Percentiles rank a stretch among this genome's conserved stretches.
These are phyloP conservation scores for Fennellomyces sp. DNA, from an alignment of 371 early-diverging fungal species.

Conservation along the genomic window DNA sequence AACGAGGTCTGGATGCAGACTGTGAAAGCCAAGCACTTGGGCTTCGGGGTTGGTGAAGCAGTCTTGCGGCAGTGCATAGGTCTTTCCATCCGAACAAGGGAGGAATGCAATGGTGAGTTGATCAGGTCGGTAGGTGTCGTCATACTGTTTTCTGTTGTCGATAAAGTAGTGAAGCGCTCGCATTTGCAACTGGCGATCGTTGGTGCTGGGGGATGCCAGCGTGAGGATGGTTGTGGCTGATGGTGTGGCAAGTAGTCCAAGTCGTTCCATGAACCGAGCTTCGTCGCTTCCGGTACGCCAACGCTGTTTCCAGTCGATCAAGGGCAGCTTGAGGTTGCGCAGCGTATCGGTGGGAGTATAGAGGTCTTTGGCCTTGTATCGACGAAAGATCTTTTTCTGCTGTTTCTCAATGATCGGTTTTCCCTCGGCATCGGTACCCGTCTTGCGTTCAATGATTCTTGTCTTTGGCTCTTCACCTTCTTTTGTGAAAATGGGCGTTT, in stretches of 20 bases:
- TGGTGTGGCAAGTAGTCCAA: conserved; percentile 68
- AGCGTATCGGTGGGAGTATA: conserved; percentile 72
- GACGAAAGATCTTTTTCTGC: conserved; percentile 26
- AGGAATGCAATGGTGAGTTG: conserved; percentile 62
- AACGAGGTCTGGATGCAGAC: conserved; percentile 61
- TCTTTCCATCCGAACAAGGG: conserved; percentile 55
- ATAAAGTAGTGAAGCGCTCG: conserved; percentile 72
- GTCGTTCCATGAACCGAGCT: conserved; percentile 62
- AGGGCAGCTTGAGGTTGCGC: conserved; percentile 63
- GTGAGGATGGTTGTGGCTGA: conserved; percentile 57
- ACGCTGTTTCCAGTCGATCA: conserved; percentile 70
- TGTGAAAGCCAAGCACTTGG: conserved; percentile 67
- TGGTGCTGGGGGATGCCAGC: conserved; percentile 48
- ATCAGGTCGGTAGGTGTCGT: conserved; percentile 40
- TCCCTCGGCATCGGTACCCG: conserved; percentile 15
- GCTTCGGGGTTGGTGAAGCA: conserved; percentile 69
- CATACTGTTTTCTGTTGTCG: conserved; percentile 70
- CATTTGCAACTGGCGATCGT: conserved; percentile 36
- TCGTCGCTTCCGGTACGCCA: conserved; percentile 59
- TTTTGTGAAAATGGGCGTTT: conserved; percentile 74
- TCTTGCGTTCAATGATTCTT: conserved; percentile 19
- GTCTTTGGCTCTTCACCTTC: conserved; percentile 41
- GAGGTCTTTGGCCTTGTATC: conserved; percentile 74
- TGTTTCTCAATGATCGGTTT: conserved; percentile 22
- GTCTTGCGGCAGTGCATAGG: conserved; percentile 53